Percentiles rank a stretch among this genome's conserved stretches.
Evolutionary conservation across 129 eudicot genomes (phyloP).

Genomic region (Chrysanthemum seticuspe): DNA sequence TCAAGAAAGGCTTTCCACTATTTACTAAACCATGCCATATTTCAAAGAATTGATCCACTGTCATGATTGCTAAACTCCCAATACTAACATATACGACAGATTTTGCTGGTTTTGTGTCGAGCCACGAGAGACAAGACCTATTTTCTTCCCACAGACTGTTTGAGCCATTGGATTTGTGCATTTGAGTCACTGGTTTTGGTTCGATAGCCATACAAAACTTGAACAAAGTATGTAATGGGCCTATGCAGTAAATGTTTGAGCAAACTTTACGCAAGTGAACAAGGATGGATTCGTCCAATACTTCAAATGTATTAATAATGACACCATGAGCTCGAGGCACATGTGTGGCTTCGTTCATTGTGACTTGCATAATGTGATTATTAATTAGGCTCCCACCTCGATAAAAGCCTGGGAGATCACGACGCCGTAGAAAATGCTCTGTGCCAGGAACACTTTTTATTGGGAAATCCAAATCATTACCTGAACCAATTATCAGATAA

Average conservation of each 20-base stretch:
- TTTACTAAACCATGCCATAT: constrained; percentile 53
- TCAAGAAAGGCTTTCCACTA: constrained; percentile 36
- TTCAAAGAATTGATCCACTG: constrained; percentile 35
- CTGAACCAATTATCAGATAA: constrained; percentile 12
- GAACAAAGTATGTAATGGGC: constrained; percentile 48
- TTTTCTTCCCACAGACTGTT: constrained; percentile 54
- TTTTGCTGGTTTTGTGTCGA: constrained; percentile 36
- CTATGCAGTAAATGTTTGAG: constrained; percentile 43
- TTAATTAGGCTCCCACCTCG: constrained; percentile 19
- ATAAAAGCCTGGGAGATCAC: constrained; percentile 52
- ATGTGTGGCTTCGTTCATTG: constrained; percentile 20
- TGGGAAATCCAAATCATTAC: constrained; percentile 33
- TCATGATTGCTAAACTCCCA: constrained; percentile 40
- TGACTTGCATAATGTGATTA: constrained; percentile 15
- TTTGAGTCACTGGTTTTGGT: constrained; percentile 4
- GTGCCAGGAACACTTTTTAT: constrained; percentile 40
- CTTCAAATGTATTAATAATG: constrained; percentile 52
- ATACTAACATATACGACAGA: constrained; percentile 51
- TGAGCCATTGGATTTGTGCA: constrained; percentile 17
- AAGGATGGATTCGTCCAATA: constrained; percentile 36
- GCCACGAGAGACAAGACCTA: constrained; percentile 45
- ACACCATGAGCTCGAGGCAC: constrained; percentile 41
- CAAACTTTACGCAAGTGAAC: constrained; percentile 35
- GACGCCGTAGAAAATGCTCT: constrained; percentile 38
- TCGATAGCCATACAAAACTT: constrained; percentile 24